Conservation (phyloP, 1,284 basidiomycete genomes). For the Mixia osmundae region DNA sequence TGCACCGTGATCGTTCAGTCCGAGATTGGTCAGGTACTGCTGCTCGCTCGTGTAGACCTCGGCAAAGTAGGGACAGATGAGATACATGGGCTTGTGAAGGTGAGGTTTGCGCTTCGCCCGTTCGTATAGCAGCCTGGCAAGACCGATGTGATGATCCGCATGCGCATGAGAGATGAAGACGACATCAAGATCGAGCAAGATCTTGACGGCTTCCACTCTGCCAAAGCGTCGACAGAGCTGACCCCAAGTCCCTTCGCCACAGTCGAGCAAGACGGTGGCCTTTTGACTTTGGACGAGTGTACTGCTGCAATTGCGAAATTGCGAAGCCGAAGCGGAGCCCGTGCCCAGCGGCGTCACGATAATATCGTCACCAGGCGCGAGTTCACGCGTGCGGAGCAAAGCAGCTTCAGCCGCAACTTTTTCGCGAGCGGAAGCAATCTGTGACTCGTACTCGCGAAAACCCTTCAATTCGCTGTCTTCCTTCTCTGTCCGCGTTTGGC, state of each 20-base stretch:
- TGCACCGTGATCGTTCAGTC: conserved; percentile 20
- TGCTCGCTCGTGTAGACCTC: conserved; percentile 13
- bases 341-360: conserved; percentile 61
- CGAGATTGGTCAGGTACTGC: conserved; percentile 17
- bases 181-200: conserved; percentile 46
- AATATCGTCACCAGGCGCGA: conserved; percentile 36
- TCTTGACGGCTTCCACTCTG: conserved; percentile 21
- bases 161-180: conserved; percentile 80
- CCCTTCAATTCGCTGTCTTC: neutral
- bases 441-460: neutral
- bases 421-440: too few relatives aligned
- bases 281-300: conserved; percentile 53
- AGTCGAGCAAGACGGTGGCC: conserved; percentile 51
- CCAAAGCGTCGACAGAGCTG: conserved; percentile 64
- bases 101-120: conserved; percentile 31
- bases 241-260: conserved; percentile 76
- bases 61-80: conserved; percentile 11
- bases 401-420: neutral
- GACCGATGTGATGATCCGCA: conserved; percentile 75
- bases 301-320: conserved; percentile 57
- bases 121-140: conserved; percentile 47
- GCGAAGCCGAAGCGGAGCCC: conserved; percentile 59
- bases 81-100: conserved; percentile 6
- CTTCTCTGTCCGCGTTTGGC: neutral
- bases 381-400: conserved; percentile 8